Evolutionary conservation across 805 yeast genomes (phyloP).

Genomic region (Candida nitratophila): DNA sequence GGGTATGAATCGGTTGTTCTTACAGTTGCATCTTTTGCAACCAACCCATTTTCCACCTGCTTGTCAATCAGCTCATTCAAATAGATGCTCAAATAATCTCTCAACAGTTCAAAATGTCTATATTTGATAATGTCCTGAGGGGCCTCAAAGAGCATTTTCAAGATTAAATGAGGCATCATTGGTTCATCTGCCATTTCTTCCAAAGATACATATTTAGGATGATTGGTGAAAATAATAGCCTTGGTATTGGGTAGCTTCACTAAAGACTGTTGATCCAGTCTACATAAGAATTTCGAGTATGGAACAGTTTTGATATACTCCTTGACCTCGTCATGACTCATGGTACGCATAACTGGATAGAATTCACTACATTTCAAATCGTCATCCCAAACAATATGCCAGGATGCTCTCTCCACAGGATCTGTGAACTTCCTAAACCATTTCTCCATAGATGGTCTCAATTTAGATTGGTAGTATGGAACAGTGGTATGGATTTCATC

Average conservation of each 20-base stretch:
- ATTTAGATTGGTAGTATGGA: constrained; percentile 41
- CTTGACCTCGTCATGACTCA: constrained; percentile 24
- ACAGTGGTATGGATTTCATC: constrained; percentile 40
- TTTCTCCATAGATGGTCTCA: constrained; percentile 41
- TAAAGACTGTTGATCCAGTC: constrained; percentile 43
- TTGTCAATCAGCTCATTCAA: constrained; percentile 32
- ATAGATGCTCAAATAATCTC: constrained; percentile 35
- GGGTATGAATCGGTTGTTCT: constrained; percentile 15
- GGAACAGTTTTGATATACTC: constrained; percentile 28
- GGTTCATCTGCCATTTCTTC: constrained; percentile 42
- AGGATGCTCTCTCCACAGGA: constrained; percentile 42
- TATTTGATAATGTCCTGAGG: constrained; percentile 40
- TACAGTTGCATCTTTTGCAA: constrained; percentile 22
- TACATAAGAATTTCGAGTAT: constrained; percentile 34
- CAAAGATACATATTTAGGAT: constrained; percentile 29
- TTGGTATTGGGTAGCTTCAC: constrained; percentile 37
- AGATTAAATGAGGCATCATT: constrained; percentile 33
- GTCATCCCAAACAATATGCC: constrained; percentile 47
- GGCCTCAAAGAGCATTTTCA: constrained; percentile 37
- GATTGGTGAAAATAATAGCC: constrained; percentile 18
- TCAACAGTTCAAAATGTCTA: constrained; percentile 33
- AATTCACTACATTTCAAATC: constrained; percentile 21
- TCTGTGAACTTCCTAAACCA: constrained; percentile 38
- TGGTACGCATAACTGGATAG: constrained; percentile 27
- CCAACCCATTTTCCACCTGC: constrained; percentile 33